Percentiles rank a stretch among this genome's conserved stretches.
Conservation (phyloP, 805 yeast genomes). For the Nakazawaea ishiwadae region DNA sequence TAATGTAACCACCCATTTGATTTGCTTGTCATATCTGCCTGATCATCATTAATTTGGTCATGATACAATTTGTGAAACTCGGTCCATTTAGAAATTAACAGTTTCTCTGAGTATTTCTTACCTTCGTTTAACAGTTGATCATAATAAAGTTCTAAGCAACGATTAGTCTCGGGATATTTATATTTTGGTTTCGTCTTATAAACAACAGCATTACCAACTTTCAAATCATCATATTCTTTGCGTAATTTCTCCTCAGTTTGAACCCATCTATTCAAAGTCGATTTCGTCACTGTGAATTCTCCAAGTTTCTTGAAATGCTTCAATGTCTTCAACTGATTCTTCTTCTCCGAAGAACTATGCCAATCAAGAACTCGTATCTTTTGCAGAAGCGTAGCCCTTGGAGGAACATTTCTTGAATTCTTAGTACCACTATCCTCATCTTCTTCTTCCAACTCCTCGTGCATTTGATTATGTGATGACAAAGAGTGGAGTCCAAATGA, state of each 20-base stretch:
- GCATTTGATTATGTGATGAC: no score
- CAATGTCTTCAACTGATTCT: slow-evolving; percentile 31
- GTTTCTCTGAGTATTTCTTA: slow-evolving; percentile 23
- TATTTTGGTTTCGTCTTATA: slow-evolving; percentile 29
- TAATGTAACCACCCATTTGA: slow-evolving; percentile 39
- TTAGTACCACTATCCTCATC: slow-evolving; percentile 3
- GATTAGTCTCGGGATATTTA: slow-evolving; percentile 28
- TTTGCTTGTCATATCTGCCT: slow-evolving; percentile 14
- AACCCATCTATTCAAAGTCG: slow-evolving; percentile 36
- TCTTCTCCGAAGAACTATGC: slow-evolving; percentile 26
- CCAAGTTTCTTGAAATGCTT: slow-evolving; percentile 24
- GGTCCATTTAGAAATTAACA: slow-evolving; percentile 27
- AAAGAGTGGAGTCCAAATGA: no score
- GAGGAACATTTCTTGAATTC: slow-evolving; percentile 16
- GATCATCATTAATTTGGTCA: slow-evolving; percentile 5
- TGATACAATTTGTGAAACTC: slow-evolving; percentile 20
- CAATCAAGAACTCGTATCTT: slow-evolving; percentile 32
- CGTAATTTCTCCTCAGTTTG: slow-evolving; percentile 27
- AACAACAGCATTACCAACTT: slow-evolving; percentile 21
- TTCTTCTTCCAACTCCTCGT: neutral
- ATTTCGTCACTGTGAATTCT: slow-evolving; percentile 31
- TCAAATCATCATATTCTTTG: slow-evolving; percentile 21
- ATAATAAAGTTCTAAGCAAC: slow-evolving; percentile 30
- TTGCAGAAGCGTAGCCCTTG: slow-evolving; percentile 33
- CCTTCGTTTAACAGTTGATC: slow-evolving; percentile 31